Conservation (phyloP, 1,284 basidiomycete species). For the Ustilago curta region DNA sequence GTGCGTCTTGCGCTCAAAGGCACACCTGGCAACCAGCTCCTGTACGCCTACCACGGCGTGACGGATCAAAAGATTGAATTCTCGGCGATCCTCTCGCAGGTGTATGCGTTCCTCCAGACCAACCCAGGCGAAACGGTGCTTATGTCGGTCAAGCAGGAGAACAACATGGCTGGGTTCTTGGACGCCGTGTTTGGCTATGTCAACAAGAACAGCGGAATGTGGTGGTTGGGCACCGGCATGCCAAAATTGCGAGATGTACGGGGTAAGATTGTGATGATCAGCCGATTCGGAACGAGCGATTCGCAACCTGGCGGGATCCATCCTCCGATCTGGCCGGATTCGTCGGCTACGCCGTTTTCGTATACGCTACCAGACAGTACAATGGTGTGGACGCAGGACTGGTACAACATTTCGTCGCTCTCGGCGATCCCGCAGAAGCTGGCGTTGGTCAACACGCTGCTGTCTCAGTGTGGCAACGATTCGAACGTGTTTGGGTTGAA, state of each 20-base stretch:
- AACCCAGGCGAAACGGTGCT: conserved; percentile 47
- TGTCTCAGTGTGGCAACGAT: conserved; percentile 21
- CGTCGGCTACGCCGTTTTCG: conserved; percentile 13
- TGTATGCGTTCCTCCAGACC: conserved; percentile 33
- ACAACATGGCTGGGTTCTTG: conserved; percentile 32
- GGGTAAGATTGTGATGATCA: conserved; percentile 53
- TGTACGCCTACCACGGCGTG: conserved; percentile 58
- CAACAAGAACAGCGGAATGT: conserved; percentile 10
- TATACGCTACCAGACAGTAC: conserved; percentile 34
- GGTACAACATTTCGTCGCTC: conserved; percentile 52
- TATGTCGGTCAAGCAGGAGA: conserved; percentile 56
- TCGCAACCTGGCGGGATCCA: conserved; percentile 56
- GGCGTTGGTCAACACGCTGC: conserved; percentile 24
- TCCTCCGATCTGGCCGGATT: conserved; percentile 59
- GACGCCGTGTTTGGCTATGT: conserved; percentile 41
- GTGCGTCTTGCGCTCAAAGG: conserved; percentile 52
- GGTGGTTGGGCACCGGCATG: conserved; percentile 43
- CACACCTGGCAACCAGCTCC: conserved; percentile 18
- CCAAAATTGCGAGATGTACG: conserved; percentile 44
- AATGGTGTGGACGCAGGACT: conserved; percentile 50
- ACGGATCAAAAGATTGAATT: conserved; percentile 54
- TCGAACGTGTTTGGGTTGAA: conserved; percentile 29
- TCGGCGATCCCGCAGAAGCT: conserved; percentile 40
- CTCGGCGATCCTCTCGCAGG: conserved; percentile 36
- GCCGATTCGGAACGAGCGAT: conserved; percentile 36